Evolutionary conservation across 2,329 filamentous ascomycete genomes (phyloP).

Genomic region (Phyllosticta capitalensis): DNA sequence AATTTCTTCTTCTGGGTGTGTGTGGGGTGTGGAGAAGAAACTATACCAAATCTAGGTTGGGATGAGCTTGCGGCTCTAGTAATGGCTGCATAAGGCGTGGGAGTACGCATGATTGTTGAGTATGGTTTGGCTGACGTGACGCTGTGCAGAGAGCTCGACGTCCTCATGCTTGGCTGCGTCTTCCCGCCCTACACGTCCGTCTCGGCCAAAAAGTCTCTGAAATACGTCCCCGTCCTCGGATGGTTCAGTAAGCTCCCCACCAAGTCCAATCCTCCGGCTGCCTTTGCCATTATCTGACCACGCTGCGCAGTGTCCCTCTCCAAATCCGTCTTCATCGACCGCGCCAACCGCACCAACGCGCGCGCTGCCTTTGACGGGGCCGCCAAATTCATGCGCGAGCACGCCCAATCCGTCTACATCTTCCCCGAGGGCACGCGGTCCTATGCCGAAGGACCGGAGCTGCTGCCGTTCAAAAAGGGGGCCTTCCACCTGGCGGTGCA

Average conservation of each 20-base stretch:
- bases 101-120: too few relatives aligned
- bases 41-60: too few relatives aligned
- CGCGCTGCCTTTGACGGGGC: conserved; percentile 78
- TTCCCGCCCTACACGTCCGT: conserved; percentile 90
- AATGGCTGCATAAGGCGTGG: not conserved
- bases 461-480: conserved; percentile 98
- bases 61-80: not conserved
- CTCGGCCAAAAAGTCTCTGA: conserved; percentile 80
- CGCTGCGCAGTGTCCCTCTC: conserved; percentile 53
- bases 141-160: conserved; percentile 62
- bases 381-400: conserved; percentile 63
- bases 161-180: conserved; percentile 78
- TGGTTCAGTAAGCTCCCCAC: conserved; percentile 61
- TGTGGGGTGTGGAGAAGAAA: conserved; percentile 1
- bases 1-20: not conserved
- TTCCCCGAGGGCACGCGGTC: conserved; percentile 90
- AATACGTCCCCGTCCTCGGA: conserved; percentile 72
- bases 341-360: conserved; percentile 72
- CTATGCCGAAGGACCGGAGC: conserved; percentile 68
- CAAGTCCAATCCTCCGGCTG: not conserved
- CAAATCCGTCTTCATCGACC: conserved; percentile 91
- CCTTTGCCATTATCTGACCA: not conserved
- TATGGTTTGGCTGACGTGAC: conserved; percentile 13
- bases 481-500: conserved; percentile 94
- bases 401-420: conserved; percentile 65